These are phyloP conservation scores for Tulasnella sp. DNA, from an alignment of 768 basidiomycete genomes.

Conservation along the genomic window DNA sequence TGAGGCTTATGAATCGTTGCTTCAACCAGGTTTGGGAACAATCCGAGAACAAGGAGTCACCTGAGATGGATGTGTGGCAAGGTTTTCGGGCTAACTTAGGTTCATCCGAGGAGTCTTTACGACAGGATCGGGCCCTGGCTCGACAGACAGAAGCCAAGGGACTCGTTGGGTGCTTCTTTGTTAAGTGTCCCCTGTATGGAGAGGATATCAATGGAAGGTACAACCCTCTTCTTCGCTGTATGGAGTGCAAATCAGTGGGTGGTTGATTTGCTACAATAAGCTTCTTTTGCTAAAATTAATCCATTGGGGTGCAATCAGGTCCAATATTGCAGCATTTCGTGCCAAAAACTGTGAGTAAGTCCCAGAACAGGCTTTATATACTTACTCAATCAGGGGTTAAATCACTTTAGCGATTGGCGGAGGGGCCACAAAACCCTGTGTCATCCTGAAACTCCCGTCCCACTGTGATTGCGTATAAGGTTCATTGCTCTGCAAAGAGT, in stretches of 20 bases:
- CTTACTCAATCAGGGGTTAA: no score
- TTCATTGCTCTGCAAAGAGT: no score
- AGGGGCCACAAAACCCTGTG: no score
- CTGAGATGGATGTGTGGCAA: neutral
- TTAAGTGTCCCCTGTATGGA: neutral
- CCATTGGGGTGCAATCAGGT: no score
- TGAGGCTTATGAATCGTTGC: neutral
- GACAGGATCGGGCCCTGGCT: neutral
- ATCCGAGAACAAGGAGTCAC: neutral
- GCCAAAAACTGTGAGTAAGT: no score
- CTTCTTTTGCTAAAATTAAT: no score
- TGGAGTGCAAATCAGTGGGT: neutral
- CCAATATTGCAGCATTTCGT: no score
- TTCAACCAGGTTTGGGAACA: neutral
- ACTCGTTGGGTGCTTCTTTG: neutral
- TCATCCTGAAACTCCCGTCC: no score
- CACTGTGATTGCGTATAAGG: no score
- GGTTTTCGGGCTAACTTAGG: neutral
- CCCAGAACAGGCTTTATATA: no score
- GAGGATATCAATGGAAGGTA: neutral
- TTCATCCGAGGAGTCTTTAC: neutral
- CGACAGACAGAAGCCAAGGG: neutral
- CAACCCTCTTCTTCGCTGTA: neutral
- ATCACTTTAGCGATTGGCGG: no score
- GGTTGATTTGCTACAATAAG: neutral